Evolutionary conservation across 2,329 filamentous ascomycete genomes (phyloP), one percentile per base, ranked within the genome.

Genomic region (Huntiella abstrusa): DNA sequence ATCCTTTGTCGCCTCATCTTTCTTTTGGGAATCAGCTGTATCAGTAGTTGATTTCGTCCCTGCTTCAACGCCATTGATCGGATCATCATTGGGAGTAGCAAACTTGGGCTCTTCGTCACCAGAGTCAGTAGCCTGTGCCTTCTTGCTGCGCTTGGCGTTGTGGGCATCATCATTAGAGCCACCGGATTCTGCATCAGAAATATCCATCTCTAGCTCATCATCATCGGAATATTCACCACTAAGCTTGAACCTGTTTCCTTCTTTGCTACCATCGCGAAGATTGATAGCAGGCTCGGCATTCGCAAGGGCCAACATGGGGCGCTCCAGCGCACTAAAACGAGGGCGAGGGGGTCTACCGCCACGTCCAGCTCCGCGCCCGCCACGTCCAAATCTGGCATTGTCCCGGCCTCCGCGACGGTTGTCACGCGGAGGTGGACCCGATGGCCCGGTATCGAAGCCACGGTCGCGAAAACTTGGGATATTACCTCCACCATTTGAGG

Each of bases 181-280:
- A 46, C 59, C 59, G 4, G 62, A 61, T 3, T 64, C 65, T 1
- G 60, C 60, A 8, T 70, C 70, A 0, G 74, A 77, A 4, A 77
- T 71, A 39, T 78, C 74, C 74, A 79, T 79, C 2, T 68, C 74
- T 11, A 73, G 66, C 57, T 79, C 75, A 42, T 73, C 71, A 51
- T 74, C 75, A 52, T 79, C 74, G 0, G 74, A 77, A 19, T 79
- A 59, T 12, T 77, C 69, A 33, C 75, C 70, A 4, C 76, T 43
- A 33, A 69, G 57, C 43, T 67, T 65, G 54, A 71, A 80, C 39
- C 69, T 75, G 10, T 65, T 65, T 4, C 64, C 63, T 1, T 58
- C 63, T 2, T 64, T 60, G 5, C 55, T 59, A 10, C 41, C 41
- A 47, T 70, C 63, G 8, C 64, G 65, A 13, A 73, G 60, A 36